These are phyloP conservation scores for Cystobasidium ongulense DNA, from an alignment of 768 basidiomycete species.

Conservation along the genomic window DNA sequence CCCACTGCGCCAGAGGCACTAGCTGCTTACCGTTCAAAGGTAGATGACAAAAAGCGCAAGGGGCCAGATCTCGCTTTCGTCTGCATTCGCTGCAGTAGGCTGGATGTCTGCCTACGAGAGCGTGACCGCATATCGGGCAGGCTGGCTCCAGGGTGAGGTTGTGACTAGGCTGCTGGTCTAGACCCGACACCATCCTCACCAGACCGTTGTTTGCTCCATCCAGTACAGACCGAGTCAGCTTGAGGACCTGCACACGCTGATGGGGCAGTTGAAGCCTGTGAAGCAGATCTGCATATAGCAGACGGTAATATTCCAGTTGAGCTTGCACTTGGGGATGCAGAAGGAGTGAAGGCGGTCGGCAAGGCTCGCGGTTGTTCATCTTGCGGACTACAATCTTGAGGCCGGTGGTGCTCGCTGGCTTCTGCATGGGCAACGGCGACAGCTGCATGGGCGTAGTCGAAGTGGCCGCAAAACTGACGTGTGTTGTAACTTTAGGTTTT, in stretches of 20 bases:
- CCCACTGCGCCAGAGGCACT: not conserved
- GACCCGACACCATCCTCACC: not conserved
- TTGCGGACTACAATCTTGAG: not conserved
- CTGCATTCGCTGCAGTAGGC: constrained; percentile 18
- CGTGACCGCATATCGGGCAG: constrained; percentile 5
- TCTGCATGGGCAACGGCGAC: not conserved
- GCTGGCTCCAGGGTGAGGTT: not conserved
- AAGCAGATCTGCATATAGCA: constrained; percentile 17
- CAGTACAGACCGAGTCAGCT: constrained; percentile 5
- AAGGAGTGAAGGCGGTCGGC: constrained; percentile 4
- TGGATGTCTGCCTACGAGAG: not conserved
- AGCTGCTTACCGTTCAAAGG: constrained; percentile 7
- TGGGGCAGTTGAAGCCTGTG: constrained; percentile 16
- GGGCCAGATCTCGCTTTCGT: not conserved
- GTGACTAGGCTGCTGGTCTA: not conserved
- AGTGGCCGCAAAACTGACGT: constrained; percentile 23
- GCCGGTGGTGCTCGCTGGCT: not conserved
- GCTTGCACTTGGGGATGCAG: constrained; percentile 16
- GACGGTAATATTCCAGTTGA: constrained; percentile 24
- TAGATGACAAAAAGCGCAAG: constrained; percentile 20
- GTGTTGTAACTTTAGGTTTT: not conserved
- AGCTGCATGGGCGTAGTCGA: not conserved
- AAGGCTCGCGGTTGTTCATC: not conserved
- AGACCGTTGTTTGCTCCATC: not conserved
- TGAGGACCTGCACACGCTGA: constrained; percentile 23